phyloP scores from a whole-genome alignment of 768 basidiomycete species.

The Lactifluus volemus region DNA sequence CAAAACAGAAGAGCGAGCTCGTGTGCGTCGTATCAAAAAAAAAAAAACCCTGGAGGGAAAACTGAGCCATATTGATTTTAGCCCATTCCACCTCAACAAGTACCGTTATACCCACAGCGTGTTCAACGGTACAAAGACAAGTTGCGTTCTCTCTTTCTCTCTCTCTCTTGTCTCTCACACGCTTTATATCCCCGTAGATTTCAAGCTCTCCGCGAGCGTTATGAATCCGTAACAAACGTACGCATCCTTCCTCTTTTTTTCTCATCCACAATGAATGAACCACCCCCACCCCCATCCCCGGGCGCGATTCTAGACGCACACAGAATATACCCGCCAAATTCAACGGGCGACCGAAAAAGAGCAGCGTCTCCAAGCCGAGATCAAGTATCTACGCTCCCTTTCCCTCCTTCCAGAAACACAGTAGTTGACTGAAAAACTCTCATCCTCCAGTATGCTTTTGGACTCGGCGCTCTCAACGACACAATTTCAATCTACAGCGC shows the following conservation, averaged over 20 bases:
- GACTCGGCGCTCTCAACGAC: slow-evolving; percentile 12
- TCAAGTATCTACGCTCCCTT: slow-evolving; percentile 8
- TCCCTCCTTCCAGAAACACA: neutral
- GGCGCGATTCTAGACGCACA: slow-evolving; percentile 1
- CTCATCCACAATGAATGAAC: neutral
- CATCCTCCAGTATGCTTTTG: slow-evolving; percentile 14
- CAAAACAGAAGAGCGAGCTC: slow-evolving; percentile 18
- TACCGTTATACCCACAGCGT: neutral
- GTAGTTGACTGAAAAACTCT: neutral
- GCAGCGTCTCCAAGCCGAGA: slow-evolving; percentile 15
- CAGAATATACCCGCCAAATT: slow-evolving; percentile 9
- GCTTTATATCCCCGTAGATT: slow-evolving; percentile 2
- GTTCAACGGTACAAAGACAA: slow-evolving; percentile 20
- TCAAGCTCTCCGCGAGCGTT: slow-evolving; percentile 18
- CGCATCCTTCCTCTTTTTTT: neutral
- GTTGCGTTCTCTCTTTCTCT: neutral
- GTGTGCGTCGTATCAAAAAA: slow-evolving; percentile 2
- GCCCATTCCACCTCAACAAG: slow-evolving; percentile 2
- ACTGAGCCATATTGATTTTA: neutral
- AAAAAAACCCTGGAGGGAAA: neutral
- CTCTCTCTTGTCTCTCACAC: neutral
- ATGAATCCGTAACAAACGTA: slow-evolving; percentile 13
- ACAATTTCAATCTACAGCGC: neutral
- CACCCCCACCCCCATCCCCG: too few species aligned
- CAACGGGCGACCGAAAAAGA: slow-evolving; percentile 17